These are phyloP conservation scores for Calonectria pseudoturangicola DNA, from an alignment of 2,329 filamentous ascomycete genomes.

Conservation along the genomic window DNA sequence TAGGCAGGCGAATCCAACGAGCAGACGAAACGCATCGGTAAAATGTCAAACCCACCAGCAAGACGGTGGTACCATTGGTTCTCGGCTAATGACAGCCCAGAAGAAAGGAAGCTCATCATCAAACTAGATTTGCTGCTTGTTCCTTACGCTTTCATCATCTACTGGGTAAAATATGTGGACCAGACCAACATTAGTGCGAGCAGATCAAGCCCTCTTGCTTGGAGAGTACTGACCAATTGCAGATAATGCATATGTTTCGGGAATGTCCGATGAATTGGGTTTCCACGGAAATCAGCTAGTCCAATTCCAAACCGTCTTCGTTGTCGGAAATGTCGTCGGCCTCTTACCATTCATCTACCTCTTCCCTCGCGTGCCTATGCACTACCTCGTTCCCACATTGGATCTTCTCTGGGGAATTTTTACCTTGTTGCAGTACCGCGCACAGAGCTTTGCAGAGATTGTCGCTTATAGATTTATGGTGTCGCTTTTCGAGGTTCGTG, in stretches of 20 bases:
- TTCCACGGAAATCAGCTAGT: conserved; percentile 46
- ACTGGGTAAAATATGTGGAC: conserved; percentile 49
- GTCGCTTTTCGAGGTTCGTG: conserved; percentile 40
- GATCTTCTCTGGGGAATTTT: conserved; percentile 45
- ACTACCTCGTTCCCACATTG: conserved; percentile 42
- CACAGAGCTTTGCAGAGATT: conserved; percentile 41
- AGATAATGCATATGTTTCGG: conserved; percentile 49
- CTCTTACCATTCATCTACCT: conserved; percentile 46
- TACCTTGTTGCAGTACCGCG: conserved; percentile 43
- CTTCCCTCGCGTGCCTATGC: conserved; percentile 45
- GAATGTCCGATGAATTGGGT: conserved; percentile 45
- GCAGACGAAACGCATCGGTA: background rate
- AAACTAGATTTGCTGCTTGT: conserved; percentile 75
- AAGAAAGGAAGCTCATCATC: conserved; percentile 64
- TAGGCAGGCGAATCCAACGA: background rate
- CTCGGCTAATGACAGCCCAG: conserved; percentile 65
- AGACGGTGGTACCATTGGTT: conserved; percentile 65
- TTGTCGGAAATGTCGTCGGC: conserved; percentile 46
- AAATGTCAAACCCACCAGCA: conserved; percentile 35
- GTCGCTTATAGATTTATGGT: conserved; percentile 46
- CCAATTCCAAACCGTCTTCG: conserved; percentile 47
- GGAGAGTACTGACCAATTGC: conserved; percentile 2
- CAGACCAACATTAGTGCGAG: conserved; percentile 48
- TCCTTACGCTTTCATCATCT: conserved; percentile 62
- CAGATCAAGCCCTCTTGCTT: fast-evolving